These are phyloP conservation scores for Venturia asperata DNA, from an alignment of 2,329 filamentous ascomycete genomes.

Conservation along the genomic window DNA sequence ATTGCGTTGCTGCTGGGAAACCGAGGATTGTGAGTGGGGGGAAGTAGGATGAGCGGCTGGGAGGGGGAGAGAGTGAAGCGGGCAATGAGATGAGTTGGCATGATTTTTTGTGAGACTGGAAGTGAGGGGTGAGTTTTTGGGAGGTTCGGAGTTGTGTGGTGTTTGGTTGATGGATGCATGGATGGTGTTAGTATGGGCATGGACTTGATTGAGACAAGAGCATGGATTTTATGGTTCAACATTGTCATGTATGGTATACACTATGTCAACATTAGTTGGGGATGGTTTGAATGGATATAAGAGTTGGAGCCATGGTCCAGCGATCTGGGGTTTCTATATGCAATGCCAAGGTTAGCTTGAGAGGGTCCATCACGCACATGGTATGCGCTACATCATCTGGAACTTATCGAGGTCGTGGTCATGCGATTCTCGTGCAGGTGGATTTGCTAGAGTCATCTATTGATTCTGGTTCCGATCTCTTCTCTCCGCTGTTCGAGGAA, in stretches of 20 bases:
- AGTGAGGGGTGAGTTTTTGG: background rate
- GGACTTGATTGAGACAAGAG: background rate
- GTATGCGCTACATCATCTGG: background rate
- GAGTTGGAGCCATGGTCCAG: background rate
- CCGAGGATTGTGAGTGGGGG: background rate
- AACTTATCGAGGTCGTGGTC: background rate
- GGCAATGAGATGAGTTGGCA: background rate
- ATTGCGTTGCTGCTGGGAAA: conserved; percentile 31
- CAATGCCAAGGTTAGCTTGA: background rate
- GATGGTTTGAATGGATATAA: background rate
- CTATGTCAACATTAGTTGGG: background rate
- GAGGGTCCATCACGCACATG: background rate
- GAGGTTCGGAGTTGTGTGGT: background rate
- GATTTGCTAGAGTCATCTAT: background rate
- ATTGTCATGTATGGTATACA: background rate
- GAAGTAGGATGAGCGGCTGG: background rate
- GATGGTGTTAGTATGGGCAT: background rate
- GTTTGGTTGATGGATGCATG: background rate
- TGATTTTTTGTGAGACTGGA: no score
- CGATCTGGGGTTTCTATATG: background rate
- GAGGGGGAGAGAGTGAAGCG: background rate
- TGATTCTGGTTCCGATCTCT: background rate
- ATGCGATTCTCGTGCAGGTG: background rate
- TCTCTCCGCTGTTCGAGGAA: background rate
- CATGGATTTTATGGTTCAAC: background rate